phyloP scores from a whole-genome alignment of 176 grass and related monocot genomes.

The Zea luxurians region DNA sequence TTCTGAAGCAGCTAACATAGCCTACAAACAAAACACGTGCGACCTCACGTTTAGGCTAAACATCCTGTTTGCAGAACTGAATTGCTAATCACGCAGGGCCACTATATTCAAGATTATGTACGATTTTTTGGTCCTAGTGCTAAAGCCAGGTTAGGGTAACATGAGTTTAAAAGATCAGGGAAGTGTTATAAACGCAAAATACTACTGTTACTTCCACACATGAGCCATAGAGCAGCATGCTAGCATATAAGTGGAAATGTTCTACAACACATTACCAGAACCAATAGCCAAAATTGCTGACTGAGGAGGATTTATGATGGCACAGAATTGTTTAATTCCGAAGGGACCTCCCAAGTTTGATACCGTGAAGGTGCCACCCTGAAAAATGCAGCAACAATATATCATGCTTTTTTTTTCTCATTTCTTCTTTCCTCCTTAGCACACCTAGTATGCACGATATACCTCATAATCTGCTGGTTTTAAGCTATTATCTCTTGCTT shows the following conservation, averaged over 20 bases:
- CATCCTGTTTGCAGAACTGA: background rate
- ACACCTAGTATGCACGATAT: constrained; percentile 14
- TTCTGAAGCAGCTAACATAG: background rate
- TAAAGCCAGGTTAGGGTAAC: background rate
- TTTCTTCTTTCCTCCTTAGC: background rate
- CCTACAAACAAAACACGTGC: background rate
- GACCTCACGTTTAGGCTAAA: background rate
- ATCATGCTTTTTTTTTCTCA: background rate
- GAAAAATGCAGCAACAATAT: constrained; percentile 34
- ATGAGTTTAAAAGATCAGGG: background rate
- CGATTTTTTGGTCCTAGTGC: background rate
- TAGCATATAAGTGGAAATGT: background rate
- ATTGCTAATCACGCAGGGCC: background rate
- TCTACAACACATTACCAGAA: constrained; percentile 55
- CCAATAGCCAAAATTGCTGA: constrained; percentile 91
- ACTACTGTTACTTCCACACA: background rate
- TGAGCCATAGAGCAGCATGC: background rate
- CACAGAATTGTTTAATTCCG: constrained; percentile 94
- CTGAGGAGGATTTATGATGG: constrained; percentile 95
- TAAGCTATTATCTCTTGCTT: constrained; percentile 81
- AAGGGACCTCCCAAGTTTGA: constrained; percentile 96
- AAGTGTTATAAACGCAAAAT: background rate
- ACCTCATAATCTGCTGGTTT: constrained; percentile 98
- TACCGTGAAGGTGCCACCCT: constrained; percentile 93
- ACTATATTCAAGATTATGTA: background rate